Evolutionary conservation across 345 rosid species (phyloP).

Genomic region (Eucalyptus cloeziana): DNA sequence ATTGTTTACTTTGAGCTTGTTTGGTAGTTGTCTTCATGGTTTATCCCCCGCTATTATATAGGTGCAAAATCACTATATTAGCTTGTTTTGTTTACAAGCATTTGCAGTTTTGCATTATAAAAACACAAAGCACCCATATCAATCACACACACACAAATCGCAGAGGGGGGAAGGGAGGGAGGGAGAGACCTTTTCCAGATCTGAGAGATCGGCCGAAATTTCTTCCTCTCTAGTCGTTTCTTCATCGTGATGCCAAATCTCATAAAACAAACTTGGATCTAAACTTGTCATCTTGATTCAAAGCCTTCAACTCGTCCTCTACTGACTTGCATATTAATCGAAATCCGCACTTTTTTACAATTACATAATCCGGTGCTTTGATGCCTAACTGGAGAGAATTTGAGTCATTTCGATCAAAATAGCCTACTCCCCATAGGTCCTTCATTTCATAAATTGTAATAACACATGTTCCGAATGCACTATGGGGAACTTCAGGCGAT

Average conservation of each 20-base stretch:
- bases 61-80: neutral
- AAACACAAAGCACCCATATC: neutral
- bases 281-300: neutral
- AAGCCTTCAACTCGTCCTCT: fast-evolving
- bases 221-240: neutral
- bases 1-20: too few relatives aligned
- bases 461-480: neutral
- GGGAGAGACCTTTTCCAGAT: too few relatives aligned
- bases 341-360: neutral
- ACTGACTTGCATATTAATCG: neutral
- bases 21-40: neutral
- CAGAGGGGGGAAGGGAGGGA: too few relatives aligned
- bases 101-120: neutral
- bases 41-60: fast-evolving
- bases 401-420: neutral
- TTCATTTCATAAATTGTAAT: fast-evolving
- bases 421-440: fast-evolving
- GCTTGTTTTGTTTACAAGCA: neutral
- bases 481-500: too few relatives aligned
- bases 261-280: fast-evolving
- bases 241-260: neutral
- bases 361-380: fast-evolving
- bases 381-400: neutral
- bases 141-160: neutral
- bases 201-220: too few relatives aligned